Percentiles rank a stretch among this genome's conserved stretches.
Conservation (phyloP, 768 basidiomycete genomes). For the Pleurotus tuoliensis region DNA sequence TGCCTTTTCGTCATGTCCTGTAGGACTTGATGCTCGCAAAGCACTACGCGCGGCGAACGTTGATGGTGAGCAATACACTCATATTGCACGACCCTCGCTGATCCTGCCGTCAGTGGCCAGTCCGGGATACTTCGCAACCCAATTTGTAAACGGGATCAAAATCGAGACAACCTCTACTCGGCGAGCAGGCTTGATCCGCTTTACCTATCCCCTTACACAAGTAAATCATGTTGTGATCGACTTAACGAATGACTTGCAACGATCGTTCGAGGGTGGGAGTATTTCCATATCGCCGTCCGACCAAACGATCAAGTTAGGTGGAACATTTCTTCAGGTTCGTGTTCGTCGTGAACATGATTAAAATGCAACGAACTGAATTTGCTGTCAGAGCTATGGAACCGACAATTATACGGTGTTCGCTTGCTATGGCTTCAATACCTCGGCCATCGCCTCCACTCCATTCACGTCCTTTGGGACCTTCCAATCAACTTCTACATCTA, state of each 20-base stretch:
- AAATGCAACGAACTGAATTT: background rate
- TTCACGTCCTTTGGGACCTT: slow-evolving; percentile 36
- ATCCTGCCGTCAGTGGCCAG: slow-evolving; percentile 28
- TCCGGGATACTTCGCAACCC: slow-evolving; percentile 48
- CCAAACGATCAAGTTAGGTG: slow-evolving; percentile 31
- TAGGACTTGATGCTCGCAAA: slow-evolving; percentile 34
- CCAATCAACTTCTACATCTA: slow-evolving; percentile 27
- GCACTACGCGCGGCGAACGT: slow-evolving; percentile 36
- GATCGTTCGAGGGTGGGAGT: slow-evolving; percentile 44
- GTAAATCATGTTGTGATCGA: slow-evolving; percentile 49
- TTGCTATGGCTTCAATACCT: slow-evolving; percentile 41
- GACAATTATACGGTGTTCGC: slow-evolving; percentile 46
- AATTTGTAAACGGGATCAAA: slow-evolving; percentile 41
- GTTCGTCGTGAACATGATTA: background rate
- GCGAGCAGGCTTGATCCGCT: slow-evolving; percentile 55
- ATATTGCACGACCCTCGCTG: too few relatives aligned
- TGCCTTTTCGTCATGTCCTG: slow-evolving; percentile 37
- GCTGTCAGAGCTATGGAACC: slow-evolving; percentile 38
- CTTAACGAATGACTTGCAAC: slow-evolving; percentile 39
- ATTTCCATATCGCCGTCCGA: slow-evolving; percentile 28
- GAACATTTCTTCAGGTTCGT: slow-evolving; percentile 41
- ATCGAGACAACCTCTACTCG: slow-evolving; percentile 60
- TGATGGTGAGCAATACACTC: slow-evolving; percentile 29
- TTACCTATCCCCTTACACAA: slow-evolving; percentile 46
- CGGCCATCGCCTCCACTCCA: slow-evolving; percentile 18